A percentile compares a stretch with the other conserved stretches of the same genome.
Evolutionary conservation across 1,284 basidiomycete genomes (phyloP).

Genomic region (Cerrena zonata): DNA sequence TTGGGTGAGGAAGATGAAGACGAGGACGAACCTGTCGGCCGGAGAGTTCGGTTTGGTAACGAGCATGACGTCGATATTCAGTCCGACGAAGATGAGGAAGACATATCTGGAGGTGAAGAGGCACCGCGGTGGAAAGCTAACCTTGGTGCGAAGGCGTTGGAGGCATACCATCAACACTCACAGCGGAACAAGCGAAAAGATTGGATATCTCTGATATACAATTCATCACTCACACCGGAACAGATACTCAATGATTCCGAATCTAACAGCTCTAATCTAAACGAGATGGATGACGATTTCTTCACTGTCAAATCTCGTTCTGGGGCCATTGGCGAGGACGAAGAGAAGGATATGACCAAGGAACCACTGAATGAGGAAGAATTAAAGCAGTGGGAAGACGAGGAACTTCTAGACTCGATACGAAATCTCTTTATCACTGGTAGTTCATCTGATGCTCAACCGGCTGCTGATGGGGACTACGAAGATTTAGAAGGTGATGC

Average conservation of each 20-base stretch:
- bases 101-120: constrained; percentile 33
- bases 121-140: constrained; percentile 78
- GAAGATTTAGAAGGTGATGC: constrained; percentile 39
- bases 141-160: constrained; percentile 57
- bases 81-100: constrained; percentile 41
- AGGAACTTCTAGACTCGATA: constrained; percentile 81
- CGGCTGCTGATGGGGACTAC: constrained; percentile 23
- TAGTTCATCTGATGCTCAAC: constrained; percentile 28
- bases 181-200: constrained; percentile 52
- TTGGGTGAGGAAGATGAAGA: constrained; percentile 48
- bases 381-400: constrained; percentile 77
- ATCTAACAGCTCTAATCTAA: constrained; percentile 28
- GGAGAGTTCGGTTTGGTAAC: constrained; percentile 35
- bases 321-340: constrained; percentile 41
- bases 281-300: constrained; percentile 65
- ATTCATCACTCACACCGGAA: constrained; percentile 61
- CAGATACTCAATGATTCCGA: constrained; percentile 53
- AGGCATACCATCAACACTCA: constrained; percentile 39
- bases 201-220: constrained; percentile 86
- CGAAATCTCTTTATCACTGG: constrained; percentile 90
- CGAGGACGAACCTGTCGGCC: constrained; percentile 29
- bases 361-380: constrained; percentile 42
- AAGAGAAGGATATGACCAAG: constrained; percentile 67
- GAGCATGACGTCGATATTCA: constrained; percentile 47
- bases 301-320: constrained; percentile 54